These are phyloP conservation scores for Scheffersomyces titani DNA, from an alignment of 1,139 yeast genomes.

Conservation along the genomic window DNA sequence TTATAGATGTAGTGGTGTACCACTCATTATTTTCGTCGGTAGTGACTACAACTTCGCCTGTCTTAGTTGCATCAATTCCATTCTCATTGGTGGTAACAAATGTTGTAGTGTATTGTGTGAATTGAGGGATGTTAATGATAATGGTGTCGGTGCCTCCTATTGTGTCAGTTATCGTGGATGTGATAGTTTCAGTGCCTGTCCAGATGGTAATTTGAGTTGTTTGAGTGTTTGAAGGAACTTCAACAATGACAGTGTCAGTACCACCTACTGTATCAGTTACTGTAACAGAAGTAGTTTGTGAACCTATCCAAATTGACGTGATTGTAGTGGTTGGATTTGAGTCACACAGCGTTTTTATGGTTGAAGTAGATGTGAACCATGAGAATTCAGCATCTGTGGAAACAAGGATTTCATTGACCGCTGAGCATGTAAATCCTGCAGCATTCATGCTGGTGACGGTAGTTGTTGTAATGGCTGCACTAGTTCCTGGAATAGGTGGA, in stretches of 20 bases:
- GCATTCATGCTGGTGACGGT: constrained; percentile 6
- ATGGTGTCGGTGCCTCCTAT: neutral
- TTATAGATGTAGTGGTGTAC: neutral
- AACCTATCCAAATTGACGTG: constrained; percentile 13
- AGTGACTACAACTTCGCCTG: constrained; percentile 8
- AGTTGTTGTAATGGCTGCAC: constrained; percentile 2
- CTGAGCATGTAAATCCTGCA: constrained; percentile 7
- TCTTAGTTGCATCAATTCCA: neutral
- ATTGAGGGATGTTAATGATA: neutral
- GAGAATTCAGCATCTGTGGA: constrained; percentile 1
- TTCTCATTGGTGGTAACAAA: neutral
- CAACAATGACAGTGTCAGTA: constrained; percentile 8
- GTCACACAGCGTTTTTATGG: neutral
- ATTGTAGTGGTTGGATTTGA: constrained; percentile 6
- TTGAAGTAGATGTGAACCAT: constrained; percentile 1
- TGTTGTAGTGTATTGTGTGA: too few relatives aligned
- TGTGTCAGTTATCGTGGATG: constrained; percentile 9
- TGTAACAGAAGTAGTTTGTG: constrained; percentile 6
- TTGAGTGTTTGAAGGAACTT: constrained; percentile 6
- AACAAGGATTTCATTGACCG: constrained; percentile 5
- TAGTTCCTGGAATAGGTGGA: constrained; percentile 8
- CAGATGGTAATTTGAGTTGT: constrained; percentile 15
- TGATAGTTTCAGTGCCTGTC: constrained; percentile 11
- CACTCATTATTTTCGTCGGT: constrained; percentile 10
- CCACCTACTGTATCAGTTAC: constrained; percentile 6